Base-by-base conservation (phyloP, 345 rosid genomes). In the Xanthoceras sorbifolium region DNA sequence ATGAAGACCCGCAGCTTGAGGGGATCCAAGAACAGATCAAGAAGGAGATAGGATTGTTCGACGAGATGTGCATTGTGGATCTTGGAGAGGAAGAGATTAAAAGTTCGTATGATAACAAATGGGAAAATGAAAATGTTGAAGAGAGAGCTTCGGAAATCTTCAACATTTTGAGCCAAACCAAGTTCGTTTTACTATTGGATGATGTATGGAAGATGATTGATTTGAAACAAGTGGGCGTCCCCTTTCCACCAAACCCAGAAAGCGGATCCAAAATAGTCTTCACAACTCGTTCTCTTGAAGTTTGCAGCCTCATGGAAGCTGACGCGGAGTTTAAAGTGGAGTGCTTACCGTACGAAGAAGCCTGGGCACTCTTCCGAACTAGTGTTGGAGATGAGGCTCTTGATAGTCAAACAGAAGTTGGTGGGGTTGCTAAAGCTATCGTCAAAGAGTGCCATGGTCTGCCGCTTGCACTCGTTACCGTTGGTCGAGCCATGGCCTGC, bases 121-220 rank as follows among this genome's bases (percentile, higher is more conserved):
- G 40, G 40, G 40, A 9, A 36, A 36, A 48, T 48, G 14, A 48
- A 48, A 48, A 48, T 1, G 54, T 20, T 54, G 59, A 54, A 54
- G 59, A 5, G 22, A 54, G 18, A 54, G 59, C 23, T 17, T 54
- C 20, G 22, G 0, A 54, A 18, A 54, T 54, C 59, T 54, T 54
- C 59, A 54, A 20, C 2, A 17, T 65, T 8, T 34, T 75, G 25
- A 22, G 40, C 6, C 7, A 64, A 38, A 52, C 64, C 8, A 72
- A 40, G 3, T 63, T 72, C 54, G 76, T 64, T 3, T 28, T n/a
- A 23, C 15, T 72, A 7, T 10, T 78, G 14, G 72, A 71, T 36
- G 80, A 78, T 55, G 3, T 78, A 50, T 78, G 80, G 80, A 6
- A 78, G 6, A 1, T 9, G 28, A 4, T 72, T 10, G 72, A 78